Evolutionary conservation across 208 protist genomes (phyloP), one percentile per base, ranked within the genome.

Genomic region (Leishmania guyanensis): DNA sequence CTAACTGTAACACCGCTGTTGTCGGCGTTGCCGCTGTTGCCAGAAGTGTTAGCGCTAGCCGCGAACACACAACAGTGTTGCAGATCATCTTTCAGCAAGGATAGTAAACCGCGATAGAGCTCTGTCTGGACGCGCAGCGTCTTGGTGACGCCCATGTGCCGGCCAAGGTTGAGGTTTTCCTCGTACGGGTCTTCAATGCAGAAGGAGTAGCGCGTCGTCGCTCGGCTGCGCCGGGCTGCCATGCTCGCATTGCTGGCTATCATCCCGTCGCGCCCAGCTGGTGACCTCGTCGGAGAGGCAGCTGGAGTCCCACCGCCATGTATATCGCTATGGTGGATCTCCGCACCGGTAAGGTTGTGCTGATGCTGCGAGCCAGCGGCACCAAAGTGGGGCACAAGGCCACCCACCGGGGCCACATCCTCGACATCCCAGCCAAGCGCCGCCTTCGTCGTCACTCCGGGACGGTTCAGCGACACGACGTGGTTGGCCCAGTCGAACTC

Each of bases 131-230:
- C 94, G 78, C 96, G 95, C 58, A 95, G 84, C 22, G 88, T 90
- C 78, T 96, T 95, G n/a, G 91, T 95, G 60, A 95, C 82, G 71
- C 94, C 94, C 86, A 98, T 93, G 82, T 98, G 94, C 2, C 94
- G 90, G 8, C 92, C 93, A 3, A 96, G 83, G 80, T 96, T 97
- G 26, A 96, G 83, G 56, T 97, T 97, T 60, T 95, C 88, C 75
- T 98, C 95, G 79, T 98, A 97, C 10, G 94, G 95, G 88, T 97
- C 95, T 79, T 98, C 94, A 69, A 98, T 97, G 81, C 95, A 97
- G 65, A 98, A 89, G 66, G 87, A 82, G 80, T 98, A 98, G 51
- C 92, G 91, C 54, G 89, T 84, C 69, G 80, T 79, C 54, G 77
- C 33, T 58, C 83, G 82, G 58, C 82, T 79, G 43, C 83, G 84